Evolutionary conservation across 1,284 basidiomycete genomes (phyloP).

Genomic region (Sutorius eximius): DNA sequence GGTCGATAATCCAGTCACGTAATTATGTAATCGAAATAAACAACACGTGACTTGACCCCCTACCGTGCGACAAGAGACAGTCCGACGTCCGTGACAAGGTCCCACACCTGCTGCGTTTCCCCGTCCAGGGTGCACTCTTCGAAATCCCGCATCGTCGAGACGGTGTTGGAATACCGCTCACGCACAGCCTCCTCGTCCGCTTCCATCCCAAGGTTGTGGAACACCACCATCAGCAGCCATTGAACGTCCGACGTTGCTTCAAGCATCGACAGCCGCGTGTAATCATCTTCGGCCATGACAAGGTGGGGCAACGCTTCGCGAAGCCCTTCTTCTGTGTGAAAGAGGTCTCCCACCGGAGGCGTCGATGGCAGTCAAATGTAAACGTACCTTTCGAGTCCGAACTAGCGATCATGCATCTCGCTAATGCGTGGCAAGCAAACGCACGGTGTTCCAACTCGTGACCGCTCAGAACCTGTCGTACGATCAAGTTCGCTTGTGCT

Average conservation of each 20-base stretch:
- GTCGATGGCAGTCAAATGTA: conserved; percentile 1
- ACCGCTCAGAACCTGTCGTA: conserved; percentile 60
- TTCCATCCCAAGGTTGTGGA: conserved; percentile 62
- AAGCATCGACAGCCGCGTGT: conserved; percentile 55
- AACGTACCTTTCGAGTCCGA: conserved; percentile 34
- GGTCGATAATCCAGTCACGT: conserved; percentile 10
- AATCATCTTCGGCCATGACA: conserved; percentile 64
- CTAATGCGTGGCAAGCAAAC: conserved; percentile 69
- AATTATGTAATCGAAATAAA: conserved; percentile 27
- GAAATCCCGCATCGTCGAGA: conserved; percentile 40
- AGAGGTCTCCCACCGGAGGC: background rate
- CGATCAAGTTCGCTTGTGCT: background rate
- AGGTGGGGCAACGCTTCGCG: conserved; percentile 60
- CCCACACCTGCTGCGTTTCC: conserved; percentile 55
- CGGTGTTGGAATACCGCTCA: conserved; percentile 47
- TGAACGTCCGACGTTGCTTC: conserved; percentile 63
- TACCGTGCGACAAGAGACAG: conserved; percentile 50
- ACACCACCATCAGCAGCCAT: conserved; percentile 66
- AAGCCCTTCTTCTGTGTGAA: conserved; percentile 39
- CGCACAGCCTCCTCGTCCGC: conserved; percentile 57
- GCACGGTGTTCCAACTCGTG: conserved; percentile 73
- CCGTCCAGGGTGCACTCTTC: conserved; percentile 48
- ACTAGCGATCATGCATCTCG: conserved; percentile 66
- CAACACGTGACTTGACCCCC: conserved; percentile 25
- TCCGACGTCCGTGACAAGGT: conserved; percentile 59